Evolutionary conservation across 257 asterid genomes (phyloP).

Genomic region (Nicotiana noctiflora): DNA sequence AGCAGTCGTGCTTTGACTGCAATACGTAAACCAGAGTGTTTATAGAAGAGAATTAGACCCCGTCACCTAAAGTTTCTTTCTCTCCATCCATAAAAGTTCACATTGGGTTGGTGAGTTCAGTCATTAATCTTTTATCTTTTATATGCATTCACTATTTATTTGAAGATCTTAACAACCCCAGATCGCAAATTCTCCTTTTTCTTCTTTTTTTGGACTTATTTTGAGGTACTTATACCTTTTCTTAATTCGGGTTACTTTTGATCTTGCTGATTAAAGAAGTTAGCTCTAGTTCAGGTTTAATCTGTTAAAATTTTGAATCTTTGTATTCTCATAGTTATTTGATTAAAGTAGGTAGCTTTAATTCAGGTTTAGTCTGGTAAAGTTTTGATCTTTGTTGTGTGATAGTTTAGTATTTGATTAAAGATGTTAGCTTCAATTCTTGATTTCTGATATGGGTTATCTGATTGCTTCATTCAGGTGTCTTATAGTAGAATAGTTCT

Average conservation of each 20-base stretch:
- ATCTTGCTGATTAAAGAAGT: neutral
- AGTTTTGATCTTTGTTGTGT: neutral
- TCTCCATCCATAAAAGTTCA: neutral
- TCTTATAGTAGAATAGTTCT: neutral
- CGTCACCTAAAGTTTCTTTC: neutral
- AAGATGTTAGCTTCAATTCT: neutral
- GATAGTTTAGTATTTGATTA: neutral
- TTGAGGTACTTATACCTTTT: slow-evolving; percentile 15
- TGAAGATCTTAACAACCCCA: slow-evolving; percentile 3
- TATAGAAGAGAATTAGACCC: neutral
- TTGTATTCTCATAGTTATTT: neutral
- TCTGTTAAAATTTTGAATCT: neutral
- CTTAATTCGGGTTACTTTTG: neutral
- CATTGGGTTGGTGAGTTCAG: neutral
- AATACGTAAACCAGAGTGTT: neutral
- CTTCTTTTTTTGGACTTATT: neutral
- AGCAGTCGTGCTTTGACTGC: neutral
- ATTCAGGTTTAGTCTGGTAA: neutral
- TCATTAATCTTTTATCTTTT: neutral
- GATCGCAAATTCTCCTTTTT: slow-evolving; percentile 3
- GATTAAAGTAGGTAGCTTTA: too few relatives aligned
- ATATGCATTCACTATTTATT: neutral
- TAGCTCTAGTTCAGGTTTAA: neutral
- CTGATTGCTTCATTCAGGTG: neutral
- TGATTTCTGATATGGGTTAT: neutral